Evolutionary conservation across 495 filamentous ascomycete genomes (phyloP).

Genomic region (Penicillium daleae): DNA sequence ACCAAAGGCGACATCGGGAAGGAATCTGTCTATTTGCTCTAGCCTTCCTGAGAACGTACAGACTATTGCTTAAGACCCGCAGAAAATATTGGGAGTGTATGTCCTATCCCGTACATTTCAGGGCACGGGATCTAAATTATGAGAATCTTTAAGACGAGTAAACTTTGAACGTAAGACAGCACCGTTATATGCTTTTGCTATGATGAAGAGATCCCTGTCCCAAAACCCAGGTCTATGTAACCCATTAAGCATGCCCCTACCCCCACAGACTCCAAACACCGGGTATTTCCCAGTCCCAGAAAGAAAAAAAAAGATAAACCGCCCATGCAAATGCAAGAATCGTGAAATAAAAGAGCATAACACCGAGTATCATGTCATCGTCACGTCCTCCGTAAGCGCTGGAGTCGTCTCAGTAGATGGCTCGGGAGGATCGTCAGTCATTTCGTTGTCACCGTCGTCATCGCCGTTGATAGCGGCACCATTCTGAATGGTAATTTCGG

Average conservation of each 20-base stretch:
- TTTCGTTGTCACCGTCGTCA: slow-evolving; percentile 26
- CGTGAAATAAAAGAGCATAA: slow-evolving; percentile 1
- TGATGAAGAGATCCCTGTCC: background rate
- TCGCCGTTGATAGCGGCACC: slow-evolving; percentile 12
- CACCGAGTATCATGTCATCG: slow-evolving; percentile 27
- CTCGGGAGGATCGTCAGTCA: slow-evolving; percentile 26
- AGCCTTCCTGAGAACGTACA: background rate
- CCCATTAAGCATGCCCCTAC: background rate
- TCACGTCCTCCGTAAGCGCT: slow-evolving; percentile 31
- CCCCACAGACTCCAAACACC: slow-evolving; percentile 27
- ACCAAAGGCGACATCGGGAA: no score
- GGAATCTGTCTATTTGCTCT: no score
- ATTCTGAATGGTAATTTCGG: background rate
- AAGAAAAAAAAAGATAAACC: slow-evolving; percentile 21
- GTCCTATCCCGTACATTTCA: no score
- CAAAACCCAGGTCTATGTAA: slow-evolving; percentile 38
- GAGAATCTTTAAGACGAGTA: background rate
- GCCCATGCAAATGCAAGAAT: slow-evolving; percentile 25
- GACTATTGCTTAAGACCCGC: background rate
- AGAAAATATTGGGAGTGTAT: background rate
- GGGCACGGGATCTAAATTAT: background rate
- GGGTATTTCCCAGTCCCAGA: slow-evolving; percentile 29
- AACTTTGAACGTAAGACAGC: background rate
- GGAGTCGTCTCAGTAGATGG: slow-evolving; percentile 24
- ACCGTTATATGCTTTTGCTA: background rate